These are phyloP conservation scores for Kodamaea hsintzibuensis DNA, from an alignment of 805 yeast genomes.

Conservation along the genomic window DNA sequence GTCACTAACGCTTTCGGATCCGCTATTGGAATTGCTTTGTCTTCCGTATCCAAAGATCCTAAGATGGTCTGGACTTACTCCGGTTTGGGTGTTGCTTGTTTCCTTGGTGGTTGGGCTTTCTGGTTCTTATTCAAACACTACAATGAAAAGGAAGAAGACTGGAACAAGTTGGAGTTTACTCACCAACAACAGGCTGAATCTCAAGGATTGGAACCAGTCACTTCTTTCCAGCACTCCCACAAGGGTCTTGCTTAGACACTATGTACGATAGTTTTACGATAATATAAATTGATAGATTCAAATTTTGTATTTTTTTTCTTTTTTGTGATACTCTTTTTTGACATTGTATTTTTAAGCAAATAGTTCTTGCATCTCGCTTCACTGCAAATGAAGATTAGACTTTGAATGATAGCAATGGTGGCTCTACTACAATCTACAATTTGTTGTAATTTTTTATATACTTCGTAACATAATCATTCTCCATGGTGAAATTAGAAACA, in stretches of 20 bases:
- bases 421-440: too few species aligned
- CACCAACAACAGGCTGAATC: slow-evolving; percentile 13
- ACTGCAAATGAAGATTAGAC: too few species aligned
- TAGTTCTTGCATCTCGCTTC: too few species aligned
- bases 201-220: slow-evolving; percentile 12
- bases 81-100: slow-evolving; percentile 60
- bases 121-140: slow-evolving; percentile 58
- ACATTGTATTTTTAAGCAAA: not conserved
- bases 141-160: slow-evolving; percentile 57
- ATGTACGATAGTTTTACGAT: not conserved
- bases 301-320: not conserved
- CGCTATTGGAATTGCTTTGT: slow-evolving; percentile 71
- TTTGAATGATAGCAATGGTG: too few species aligned
- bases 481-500: too few species aligned
- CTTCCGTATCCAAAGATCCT: slow-evolving; percentile 68
- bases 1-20: slow-evolving; percentile 77
- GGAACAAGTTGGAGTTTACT: slow-evolving; percentile 50
- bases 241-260: slow-evolving; percentile 13
- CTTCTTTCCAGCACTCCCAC: slow-evolving; percentile 18
- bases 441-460: too few species aligned
- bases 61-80: slow-evolving; percentile 68
- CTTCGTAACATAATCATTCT: too few species aligned
- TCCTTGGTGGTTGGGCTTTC: slow-evolving; percentile 60
- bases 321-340: not conserved
- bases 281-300: not conserved